Base-by-base conservation (phyloP, 106 monocot genomes). In the Allium cepa region DNA sequence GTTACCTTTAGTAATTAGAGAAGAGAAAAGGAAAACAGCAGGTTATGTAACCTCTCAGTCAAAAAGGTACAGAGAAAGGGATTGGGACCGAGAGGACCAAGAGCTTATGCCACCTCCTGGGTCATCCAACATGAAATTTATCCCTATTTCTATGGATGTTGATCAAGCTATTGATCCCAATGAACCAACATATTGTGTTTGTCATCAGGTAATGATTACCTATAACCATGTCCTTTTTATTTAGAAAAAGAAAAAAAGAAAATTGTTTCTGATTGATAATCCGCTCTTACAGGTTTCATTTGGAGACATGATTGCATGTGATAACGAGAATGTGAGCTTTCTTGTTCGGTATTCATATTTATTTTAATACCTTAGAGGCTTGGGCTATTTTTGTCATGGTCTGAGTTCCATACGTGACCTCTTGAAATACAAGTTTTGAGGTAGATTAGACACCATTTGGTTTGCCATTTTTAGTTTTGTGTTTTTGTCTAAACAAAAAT, bases 271-370 rank as follows among this genome's bases (percentile, higher is more conserved):
- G 73, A 69, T 9, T 0, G 10, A 56, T 17, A 68, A 13, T 12
- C 49, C 60, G 17, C 14, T 49, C 17, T 63, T 83, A 56, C 78
- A 99, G 99, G 87, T 99, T 15, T 99, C 99, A 50, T 99, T 87
- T 83, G 99, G 99, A 68, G 99, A 99, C 73, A 99, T 99, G 99
- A 99, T 99, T 59, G 93, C 99, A 60, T 99, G 99, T 58, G 99
- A 99, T 67, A 99, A 99, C 75, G 90, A 90, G 67, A 99, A 90
- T 85, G 99, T 99, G 56, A 77, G 90, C 79, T 49, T 76, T 55
- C 13, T 56, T 36, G 36, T 36, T 36, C 36, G 3, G 36, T 36
- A 36, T 36, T 4, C 5, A 36, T 36, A 4, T 4, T 36, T 36
- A 36, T 36, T 36, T 4, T 5, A 3, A 4, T 36, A 36, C 36